A percentile compares a stretch with the other conserved stretches of the same genome.
These are phyloP conservation scores for Candida coleopterorum DNA, from an alignment of 805 yeast genomes.

Conservation along the genomic window DNA sequence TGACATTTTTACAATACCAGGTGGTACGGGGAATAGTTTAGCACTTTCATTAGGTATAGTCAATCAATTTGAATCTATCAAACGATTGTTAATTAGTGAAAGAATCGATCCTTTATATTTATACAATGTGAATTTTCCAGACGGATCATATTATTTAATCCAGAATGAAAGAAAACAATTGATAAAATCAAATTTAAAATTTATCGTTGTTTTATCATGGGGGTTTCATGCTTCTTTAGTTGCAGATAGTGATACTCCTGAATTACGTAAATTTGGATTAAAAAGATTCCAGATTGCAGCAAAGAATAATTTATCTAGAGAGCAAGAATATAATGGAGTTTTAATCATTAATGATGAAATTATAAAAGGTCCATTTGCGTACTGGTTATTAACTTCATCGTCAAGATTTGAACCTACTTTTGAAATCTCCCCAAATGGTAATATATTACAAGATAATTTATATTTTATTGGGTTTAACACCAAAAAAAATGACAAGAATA, in stretches of 20 bases:
- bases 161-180: slow-evolving; percentile 14
- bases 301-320: slow-evolving; percentile 39
- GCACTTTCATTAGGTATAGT: slow-evolving; percentile 52
- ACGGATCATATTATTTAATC: slow-evolving; percentile 18
- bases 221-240: slow-evolving; percentile 84
- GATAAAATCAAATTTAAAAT: slow-evolving; percentile 19
- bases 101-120: slow-evolving; percentile 34
- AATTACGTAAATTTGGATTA: slow-evolving; percentile 57
- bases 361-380: slow-evolving; percentile 45
- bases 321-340: slow-evolving; percentile 50
- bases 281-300: slow-evolving; percentile 74
- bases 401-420: slow-evolving; percentile 57
- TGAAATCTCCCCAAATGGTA: slow-evolving; percentile 57
- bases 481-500: slow-evolving; percentile 15
- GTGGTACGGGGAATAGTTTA: slow-evolving; percentile 86
- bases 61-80: slow-evolving; percentile 14
- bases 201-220: slow-evolving; percentile 73
- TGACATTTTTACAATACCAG: slow-evolving; percentile 48
- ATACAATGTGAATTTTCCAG: slow-evolving; percentile 42
- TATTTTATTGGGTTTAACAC: slow-evolving; percentile 44
- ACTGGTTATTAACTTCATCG: slow-evolving; percentile 55
- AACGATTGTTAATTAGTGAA: slow-evolving; percentile 15
- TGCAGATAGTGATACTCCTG: slow-evolving; percentile 71
- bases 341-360: slow-evolving; percentile 14
- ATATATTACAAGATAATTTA: slow-evolving; percentile 37